Conservation (phyloP, 345 rosid species). For the Xanthoceras sorbifolium region DNA sequence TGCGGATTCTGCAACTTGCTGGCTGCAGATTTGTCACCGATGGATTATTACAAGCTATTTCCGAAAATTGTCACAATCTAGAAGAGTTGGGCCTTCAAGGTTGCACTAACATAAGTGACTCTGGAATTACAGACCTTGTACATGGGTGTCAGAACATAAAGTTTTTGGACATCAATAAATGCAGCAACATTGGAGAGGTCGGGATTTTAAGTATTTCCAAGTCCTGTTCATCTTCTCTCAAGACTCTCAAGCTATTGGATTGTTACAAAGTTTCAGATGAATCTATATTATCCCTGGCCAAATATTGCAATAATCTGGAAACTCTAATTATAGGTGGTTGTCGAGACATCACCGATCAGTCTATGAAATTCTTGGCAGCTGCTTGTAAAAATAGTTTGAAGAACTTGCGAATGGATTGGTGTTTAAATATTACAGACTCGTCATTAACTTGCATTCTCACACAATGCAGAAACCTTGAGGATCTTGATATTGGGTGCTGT, state of each 20-base stretch:
- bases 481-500: slow-evolving; percentile 89
- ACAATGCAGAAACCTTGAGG: slow-evolving; percentile 77
- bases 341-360: slow-evolving; percentile 62
- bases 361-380: slow-evolving; percentile 59
- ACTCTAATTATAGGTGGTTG: slow-evolving; percentile 86
- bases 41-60: slow-evolving; percentile 47
- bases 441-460: slow-evolving; percentile 62
- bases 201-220: slow-evolving; percentile 68
- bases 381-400: slow-evolving; percentile 66
- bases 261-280: slow-evolving; percentile 76
- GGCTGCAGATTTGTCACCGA: slow-evolving; percentile 75
- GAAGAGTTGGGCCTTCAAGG: slow-evolving; percentile 77
- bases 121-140: slow-evolving; percentile 68
- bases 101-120: slow-evolving; percentile 65
- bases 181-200: slow-evolving; percentile 70
- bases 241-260: slow-evolving; percentile 76
- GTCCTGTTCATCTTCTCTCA: slow-evolving; percentile 66
- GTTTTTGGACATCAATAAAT: slow-evolving; percentile 73
- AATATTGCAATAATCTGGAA: slow-evolving; percentile 67
- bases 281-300: slow-evolving; percentile 61
- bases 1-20: slow-evolving; percentile 62
- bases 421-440: slow-evolving; percentile 70
- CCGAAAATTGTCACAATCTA: slow-evolving; percentile 58
- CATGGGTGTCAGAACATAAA: slow-evolving; percentile 63
- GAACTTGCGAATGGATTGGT: slow-evolving; percentile 94